Evolutionary conservation across 2,329 filamentous ascomycete genomes (phyloP).

Genomic region (Colletotrichum cereale): DNA sequence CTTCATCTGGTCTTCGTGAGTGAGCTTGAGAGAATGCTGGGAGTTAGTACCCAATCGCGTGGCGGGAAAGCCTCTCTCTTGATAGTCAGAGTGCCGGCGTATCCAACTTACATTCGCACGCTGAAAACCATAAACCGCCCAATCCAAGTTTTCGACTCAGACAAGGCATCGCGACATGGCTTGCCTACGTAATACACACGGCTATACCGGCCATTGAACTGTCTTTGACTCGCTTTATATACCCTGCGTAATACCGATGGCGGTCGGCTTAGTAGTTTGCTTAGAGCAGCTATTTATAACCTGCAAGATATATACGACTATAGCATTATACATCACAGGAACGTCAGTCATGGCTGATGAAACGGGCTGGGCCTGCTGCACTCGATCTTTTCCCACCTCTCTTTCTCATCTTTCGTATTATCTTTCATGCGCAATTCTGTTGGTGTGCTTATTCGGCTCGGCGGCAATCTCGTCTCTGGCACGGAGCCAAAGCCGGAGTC

Average conservation of each 20-base stretch:
- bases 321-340: neutral
- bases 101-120: neutral
- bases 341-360: neutral
- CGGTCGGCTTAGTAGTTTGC: neutral
- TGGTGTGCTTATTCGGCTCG: neutral
- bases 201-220: neutral
- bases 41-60: neutral
- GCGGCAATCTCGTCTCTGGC: neutral
- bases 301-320: neutral
- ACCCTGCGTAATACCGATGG: neutral
- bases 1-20: conserved; percentile 24
- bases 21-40: neutral
- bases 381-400: neutral
- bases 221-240: neutral
- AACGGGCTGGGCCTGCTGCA: neutral
- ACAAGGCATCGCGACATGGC: neutral
- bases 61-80: neutral
- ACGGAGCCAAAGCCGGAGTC: neutral
- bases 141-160: conserved; percentile 10
- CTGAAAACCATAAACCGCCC: conserved; percentile 8
- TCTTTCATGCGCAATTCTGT: neutral
- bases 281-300: neutral
- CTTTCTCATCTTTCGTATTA: neutral
- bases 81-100: neutral
- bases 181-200: neutral